Evolutionary conservation across 441 rosid genomes (phyloP).

Genomic region (Aquilaria agallochum): DNA sequence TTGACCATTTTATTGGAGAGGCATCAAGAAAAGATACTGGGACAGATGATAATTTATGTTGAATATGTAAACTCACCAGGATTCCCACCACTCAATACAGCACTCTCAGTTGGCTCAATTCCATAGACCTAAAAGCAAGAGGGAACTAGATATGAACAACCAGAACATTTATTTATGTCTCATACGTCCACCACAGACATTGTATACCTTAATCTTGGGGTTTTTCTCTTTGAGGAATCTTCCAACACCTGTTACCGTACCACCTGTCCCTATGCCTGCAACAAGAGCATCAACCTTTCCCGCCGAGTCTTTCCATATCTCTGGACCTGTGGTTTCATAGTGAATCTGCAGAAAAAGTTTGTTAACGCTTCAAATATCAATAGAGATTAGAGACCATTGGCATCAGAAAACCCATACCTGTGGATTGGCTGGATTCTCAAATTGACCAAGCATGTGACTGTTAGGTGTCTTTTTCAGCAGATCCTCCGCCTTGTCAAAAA

Average conservation of each 20-base stretch:
- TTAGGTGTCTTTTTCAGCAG: constrained; percentile 49
- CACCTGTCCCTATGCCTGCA: constrained; percentile 81
- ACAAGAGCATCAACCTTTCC: constrained; percentile 71
- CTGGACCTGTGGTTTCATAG: constrained; percentile 82
- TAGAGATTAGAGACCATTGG: background rate
- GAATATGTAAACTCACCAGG: constrained; percentile 33
- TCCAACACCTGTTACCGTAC: constrained; percentile 76
- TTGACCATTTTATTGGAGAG: too few species aligned
- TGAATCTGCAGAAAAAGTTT: constrained; percentile 46
- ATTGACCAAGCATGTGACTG: constrained; percentile 47
- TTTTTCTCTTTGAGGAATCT: constrained; percentile 75
- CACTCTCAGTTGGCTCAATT: constrained; percentile 72
- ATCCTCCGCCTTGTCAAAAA: constrained; percentile 46
- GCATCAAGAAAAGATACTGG: too few species aligned
- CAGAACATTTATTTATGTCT: background rate
- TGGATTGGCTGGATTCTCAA: constrained; percentile 64
- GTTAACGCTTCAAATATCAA: constrained; percentile 2
- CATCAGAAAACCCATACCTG: constrained; percentile 23
- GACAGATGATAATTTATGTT: too few species aligned
- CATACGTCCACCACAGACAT: background rate
- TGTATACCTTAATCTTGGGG: constrained; percentile 53
- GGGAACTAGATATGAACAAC: constrained; percentile 2
- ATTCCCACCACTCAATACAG: constrained; percentile 64
- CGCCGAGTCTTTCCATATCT: constrained; percentile 79
- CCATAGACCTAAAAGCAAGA: constrained; percentile 46